Percentiles rank a stretch among this genome's conserved stretches.
Conservation (phyloP, 2,329 filamentous ascomycete genomes). For the Colletotrichum acutatum region DNA sequence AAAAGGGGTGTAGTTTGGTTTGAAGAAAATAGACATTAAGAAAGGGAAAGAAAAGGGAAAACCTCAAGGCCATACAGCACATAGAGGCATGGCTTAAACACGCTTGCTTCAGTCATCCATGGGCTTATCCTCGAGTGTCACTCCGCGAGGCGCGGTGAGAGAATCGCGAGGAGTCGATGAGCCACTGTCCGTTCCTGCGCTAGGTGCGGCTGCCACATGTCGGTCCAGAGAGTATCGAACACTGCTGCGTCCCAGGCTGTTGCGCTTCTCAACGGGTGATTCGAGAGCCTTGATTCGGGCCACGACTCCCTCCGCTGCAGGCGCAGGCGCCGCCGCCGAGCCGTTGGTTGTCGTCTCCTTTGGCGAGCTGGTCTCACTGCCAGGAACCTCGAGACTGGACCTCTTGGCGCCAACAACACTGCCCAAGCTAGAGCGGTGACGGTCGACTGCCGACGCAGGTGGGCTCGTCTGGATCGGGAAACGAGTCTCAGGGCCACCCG, state of each 20-base stretch:
- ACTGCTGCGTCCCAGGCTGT: conserved; percentile 68
- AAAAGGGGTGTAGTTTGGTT: conserved; percentile 1
- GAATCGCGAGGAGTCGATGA: conserved; percentile 39
- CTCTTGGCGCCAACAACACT: conserved; percentile 65
- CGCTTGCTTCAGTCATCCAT: conserved; percentile 58
- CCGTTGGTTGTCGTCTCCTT: conserved; percentile 57
- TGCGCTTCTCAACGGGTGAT: conserved; percentile 67
- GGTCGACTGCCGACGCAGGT: conserved; percentile 60
- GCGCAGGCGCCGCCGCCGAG: conserved; percentile 36
- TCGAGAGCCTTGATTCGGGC: conserved; percentile 37
- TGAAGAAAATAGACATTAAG: conserved; percentile 34
- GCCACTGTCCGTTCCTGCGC: conserved; percentile 33
- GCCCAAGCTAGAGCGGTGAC: conserved; percentile 61
- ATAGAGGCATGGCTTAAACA: not conserved
- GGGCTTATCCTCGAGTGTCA: conserved; percentile 63
- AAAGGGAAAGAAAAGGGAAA: conserved; percentile 21
- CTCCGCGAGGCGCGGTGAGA: conserved; percentile 49
- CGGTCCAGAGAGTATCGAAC: conserved; percentile 62
- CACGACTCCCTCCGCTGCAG: conserved; percentile 26
- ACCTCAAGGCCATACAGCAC: not conserved
- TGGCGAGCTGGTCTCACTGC: conserved; percentile 57
- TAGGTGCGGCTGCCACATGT: conserved; percentile 55
- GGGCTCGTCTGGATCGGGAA: conserved; percentile 84
- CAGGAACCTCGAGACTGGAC: conserved; percentile 85
- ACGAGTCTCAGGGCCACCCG: conserved; percentile 77